Conservation (phyloP, 192 early-diverging fungal species). For the Backusella australiensis region DNA sequence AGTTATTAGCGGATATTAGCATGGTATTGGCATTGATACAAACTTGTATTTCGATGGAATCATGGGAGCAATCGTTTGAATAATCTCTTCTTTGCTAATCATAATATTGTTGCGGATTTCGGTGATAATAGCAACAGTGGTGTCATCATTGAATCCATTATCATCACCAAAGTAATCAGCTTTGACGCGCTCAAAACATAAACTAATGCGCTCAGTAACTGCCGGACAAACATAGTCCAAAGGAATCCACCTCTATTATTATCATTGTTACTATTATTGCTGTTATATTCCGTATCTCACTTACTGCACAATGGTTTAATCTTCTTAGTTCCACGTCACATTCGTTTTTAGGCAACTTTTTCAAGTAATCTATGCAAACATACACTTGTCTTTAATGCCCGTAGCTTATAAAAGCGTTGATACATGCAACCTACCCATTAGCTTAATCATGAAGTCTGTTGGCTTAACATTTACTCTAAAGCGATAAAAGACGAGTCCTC, state of each 20-base stretch:
- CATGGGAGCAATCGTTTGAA: slow-evolving; percentile 24
- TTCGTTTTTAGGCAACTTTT: slow-evolving; percentile 14
- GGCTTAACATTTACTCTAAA: slow-evolving; percentile 45
- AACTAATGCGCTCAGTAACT: slow-evolving; percentile 28
- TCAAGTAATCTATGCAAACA: slow-evolving; percentile 21
- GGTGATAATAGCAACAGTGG: slow-evolving; percentile 40
- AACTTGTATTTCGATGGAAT: slow-evolving; percentile 31
- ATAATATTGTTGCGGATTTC: slow-evolving; percentile 42
- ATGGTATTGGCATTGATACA: not conserved
- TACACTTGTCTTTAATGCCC: too few relatives aligned
- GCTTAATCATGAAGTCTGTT: slow-evolving; percentile 33
- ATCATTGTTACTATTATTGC: not conserved
- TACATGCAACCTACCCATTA: slow-evolving; percentile 35
- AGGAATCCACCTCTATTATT: slow-evolving; percentile 36
- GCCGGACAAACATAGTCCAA: slow-evolving; percentile 39
- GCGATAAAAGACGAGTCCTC: slow-evolving; percentile 44
- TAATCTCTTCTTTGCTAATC: slow-evolving; percentile 33
- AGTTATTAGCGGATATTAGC: not conserved
- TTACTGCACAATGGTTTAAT: slow-evolving; percentile 24
- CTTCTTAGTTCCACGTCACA: slow-evolving; percentile 6
- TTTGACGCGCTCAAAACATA: slow-evolving; percentile 13
- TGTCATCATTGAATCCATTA: not conserved
- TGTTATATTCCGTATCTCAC: not conserved
- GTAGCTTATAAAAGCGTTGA: too few relatives aligned
- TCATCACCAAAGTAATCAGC: slow-evolving; percentile 5